Evolutionary conservation across 2,329 filamentous ascomycete genomes (phyloP).

Genomic region (Didymella sp.): DNA sequence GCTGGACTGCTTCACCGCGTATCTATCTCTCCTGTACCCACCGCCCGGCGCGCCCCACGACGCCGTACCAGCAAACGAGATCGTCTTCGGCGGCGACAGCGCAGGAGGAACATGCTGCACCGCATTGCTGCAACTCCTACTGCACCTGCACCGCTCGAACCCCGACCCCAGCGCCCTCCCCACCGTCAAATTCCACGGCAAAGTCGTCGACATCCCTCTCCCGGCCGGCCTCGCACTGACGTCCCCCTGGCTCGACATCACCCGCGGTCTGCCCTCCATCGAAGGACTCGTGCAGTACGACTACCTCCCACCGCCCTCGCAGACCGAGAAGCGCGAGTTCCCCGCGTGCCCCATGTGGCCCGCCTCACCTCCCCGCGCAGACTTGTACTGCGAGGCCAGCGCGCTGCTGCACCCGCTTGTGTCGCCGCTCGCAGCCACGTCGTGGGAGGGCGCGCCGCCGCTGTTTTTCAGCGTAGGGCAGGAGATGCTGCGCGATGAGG

Average conservation of each 20-base stretch:
- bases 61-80: constrained; percentile 67
- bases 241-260: constrained; percentile 76
- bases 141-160: constrained; percentile 63
- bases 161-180: constrained; percentile 46
- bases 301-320: constrained; percentile 63
- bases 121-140: constrained; percentile 70
- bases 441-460: constrained; percentile 70
- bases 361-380: constrained; percentile 53
- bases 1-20: constrained; percentile 74
- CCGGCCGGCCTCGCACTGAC: constrained; percentile 69
- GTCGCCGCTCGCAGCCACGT: constrained; percentile 63
- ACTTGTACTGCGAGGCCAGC: constrained; percentile 55
- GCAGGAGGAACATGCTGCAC: constrained; percentile 76
- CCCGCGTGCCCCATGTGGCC: constrained; percentile 61
- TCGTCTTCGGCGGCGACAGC: constrained; percentile 76
- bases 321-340: constrained; percentile 46
- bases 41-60: constrained; percentile 71
- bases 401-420: constrained; percentile 70
- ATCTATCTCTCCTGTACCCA: constrained; percentile 75
- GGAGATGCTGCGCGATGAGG: constrained; percentile 75
- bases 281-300: constrained; percentile 63
- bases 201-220: constrained; percentile 65
- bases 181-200: constrained; percentile 67
- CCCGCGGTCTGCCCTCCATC: constrained; percentile 67
- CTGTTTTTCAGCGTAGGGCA: constrained; percentile 73